phyloP scores from a whole-genome alignment of 805 yeast genomes.

The Danielia reshetovae region DNA sequence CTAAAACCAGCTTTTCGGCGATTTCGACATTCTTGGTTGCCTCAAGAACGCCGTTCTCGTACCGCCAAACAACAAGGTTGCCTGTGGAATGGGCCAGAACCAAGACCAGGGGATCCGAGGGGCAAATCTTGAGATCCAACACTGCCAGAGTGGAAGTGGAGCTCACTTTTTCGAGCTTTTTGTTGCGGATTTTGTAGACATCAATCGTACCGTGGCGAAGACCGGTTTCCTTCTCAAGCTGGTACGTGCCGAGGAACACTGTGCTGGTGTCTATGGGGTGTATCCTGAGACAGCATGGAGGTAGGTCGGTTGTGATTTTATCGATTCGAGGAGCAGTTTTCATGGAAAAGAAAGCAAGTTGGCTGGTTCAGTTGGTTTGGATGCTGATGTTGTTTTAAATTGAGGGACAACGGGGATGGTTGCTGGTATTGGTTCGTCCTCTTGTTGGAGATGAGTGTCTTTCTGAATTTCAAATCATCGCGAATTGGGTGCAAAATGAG shows the following conservation, averaged over 20 bases:
- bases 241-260: conserved; percentile 76
- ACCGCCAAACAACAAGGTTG: conserved; percentile 58
- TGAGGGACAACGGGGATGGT: too few species aligned
- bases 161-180: conserved; percentile 6
- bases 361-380: too few species aligned
- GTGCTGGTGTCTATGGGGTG: conserved; percentile 46
- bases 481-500: background rate
- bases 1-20: conserved; percentile 46
- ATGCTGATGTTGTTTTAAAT: too few species aligned
- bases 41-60: conserved; percentile 16
- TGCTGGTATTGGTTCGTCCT: too few species aligned
- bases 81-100: conserved; percentile 83
- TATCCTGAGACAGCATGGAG: conserved; percentile 79
- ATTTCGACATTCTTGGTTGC: conserved; percentile 30
- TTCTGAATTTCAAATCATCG: background rate
- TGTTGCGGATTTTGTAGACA: conserved; percentile 27
- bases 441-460: background rate
- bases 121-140: conserved; percentile 69
- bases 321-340: conserved; percentile 1
- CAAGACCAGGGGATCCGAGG: conserved; percentile 46
- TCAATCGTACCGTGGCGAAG: conserved; percentile 61
- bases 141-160: conserved; percentile 55
- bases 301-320: conserved; percentile 46
- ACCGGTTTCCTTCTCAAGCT: conserved; percentile 54
- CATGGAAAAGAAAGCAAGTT: background rate